These are phyloP conservation scores for Acephala macrosclerotiorum DNA, from an alignment of 2,329 filamentous ascomycete species.

Conservation along the genomic window DNA sequence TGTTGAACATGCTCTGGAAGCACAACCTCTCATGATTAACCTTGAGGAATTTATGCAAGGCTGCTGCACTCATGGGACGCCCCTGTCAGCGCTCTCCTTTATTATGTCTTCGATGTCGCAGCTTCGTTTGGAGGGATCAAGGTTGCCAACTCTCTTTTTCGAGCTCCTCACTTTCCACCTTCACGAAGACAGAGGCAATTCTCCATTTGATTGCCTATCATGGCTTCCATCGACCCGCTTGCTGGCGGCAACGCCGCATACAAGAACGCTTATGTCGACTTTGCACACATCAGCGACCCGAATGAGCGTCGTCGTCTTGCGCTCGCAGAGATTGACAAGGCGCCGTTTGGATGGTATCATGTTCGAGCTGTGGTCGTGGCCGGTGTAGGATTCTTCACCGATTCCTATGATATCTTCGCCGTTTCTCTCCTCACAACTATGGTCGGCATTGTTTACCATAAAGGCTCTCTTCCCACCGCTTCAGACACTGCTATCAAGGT, in stretches of 20 bases:
- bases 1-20: not conserved
- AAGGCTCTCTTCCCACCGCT: slow-evolving; percentile 65
- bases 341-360: slow-evolving; percentile 82
- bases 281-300: slow-evolving; percentile 69
- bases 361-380: slow-evolving; percentile 66
- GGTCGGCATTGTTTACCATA: slow-evolving; percentile 37
- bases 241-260: slow-evolving; percentile 24
- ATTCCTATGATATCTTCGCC: slow-evolving; percentile 68
- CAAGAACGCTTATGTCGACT: slow-evolving; percentile 72
- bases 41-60: not conserved
- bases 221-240: not conserved
- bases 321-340: slow-evolving; percentile 82
- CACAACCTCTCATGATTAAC: not conserved
- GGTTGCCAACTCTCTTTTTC: slow-evolving; percentile 2
- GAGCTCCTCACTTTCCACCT: not conserved
- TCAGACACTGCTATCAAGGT: slow-evolving; percentile 86
- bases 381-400: slow-evolving; percentile 75
- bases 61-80: slow-evolving; percentile 3
- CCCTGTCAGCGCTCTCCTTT: slow-evolving; percentile 1
- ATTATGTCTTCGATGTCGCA: not conserved
- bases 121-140: not conserved
- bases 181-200: not conserved
- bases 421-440: slow-evolving; percentile 25
- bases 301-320: slow-evolving; percentile 82
- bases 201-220: not conserved